Base-by-base conservation (phyloP, 768 basidiomycete species). In the Lentinula raphanica region DNA sequence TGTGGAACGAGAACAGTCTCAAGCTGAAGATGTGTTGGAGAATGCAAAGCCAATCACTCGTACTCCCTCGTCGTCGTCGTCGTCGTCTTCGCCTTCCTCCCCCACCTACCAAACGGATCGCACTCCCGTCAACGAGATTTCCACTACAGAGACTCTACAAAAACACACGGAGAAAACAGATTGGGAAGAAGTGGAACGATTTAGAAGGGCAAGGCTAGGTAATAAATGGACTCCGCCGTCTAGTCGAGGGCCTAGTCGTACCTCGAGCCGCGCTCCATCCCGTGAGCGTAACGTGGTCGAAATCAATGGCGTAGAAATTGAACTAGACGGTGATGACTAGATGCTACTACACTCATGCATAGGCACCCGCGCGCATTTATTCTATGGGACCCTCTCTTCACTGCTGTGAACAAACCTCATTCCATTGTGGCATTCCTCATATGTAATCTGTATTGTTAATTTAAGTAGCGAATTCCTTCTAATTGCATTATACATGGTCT, bases 281-380 rank as follows among this genome's bases (percentile, higher is more conserved):
- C 42, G 40, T 25, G 54, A 56, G 28, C 40, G 44, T 17, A 56
- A 42, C 23, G 40, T 56, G 25, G 40, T 56, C 17, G 54, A 56
- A 42, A 45, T 56, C 7, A 56, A 56, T 32, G 54, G 54, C 11
- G 54, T 56, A 28, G 40, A 56, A 46, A 46, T 56, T 36, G 40
- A 56, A 21, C 17, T 56, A n/a, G 54, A 54, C 38, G 51, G 38
- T 29, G 53, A 31, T 25, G 36, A 36, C 23, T 36, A 39, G 51
- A 53, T 25, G 36, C 38, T 44, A 23, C n/a, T 38, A 39, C n/a
- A n/a, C 51, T 3, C 31, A 12, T 25, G 35, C 35, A 53, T 51
- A 27, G 27, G 28, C 23, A 31, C 15, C 17, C 49, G 12, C 49
- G 11, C 21, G 28, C 49, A 51, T 35, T 35, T 53, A 53, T 39